Evolutionary conservation across 2,329 filamentous ascomycete genomes (phyloP), one percentile per base, ranked within the genome.

Genomic region (Curvularia spicifera): DNA sequence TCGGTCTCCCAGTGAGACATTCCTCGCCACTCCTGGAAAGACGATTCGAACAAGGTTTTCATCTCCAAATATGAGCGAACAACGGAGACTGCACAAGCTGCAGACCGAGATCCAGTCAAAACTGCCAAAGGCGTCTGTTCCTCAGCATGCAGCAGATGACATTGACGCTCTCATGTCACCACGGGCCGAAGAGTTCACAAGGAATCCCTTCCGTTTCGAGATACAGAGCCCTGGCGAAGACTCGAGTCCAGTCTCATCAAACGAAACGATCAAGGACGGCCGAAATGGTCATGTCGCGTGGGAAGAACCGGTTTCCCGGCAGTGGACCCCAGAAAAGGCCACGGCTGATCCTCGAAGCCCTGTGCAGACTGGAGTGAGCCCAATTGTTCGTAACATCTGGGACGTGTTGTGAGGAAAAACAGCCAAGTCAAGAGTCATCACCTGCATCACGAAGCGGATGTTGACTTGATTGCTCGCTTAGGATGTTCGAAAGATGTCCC

Each of bases 371-470:
- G 90, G 90, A 39, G 89, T 90, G 73, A 87, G 86, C 57, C 89
- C 90, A 3, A 93, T 94, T 60, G 86, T 88, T 51, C 83, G 90
- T 56, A 93, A 89, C 57, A 94, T 94, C 69, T 89, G 91, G 73
- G 90, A 93, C 70, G 81, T 92, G 51, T 80, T 93, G 76, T 93
- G 82, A 83, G 61, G 24, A 13, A 48, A 55, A 40, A 44, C 20
- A 39, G 49, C 22, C 31, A 28, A 22, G 18, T 24, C 29, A 26
- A 57, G 42, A 47, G 15, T 37, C n/a, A 40, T 56, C 33, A 13
- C 22, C 33, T 18, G 37, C 33, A 42, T 29, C 43, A 22, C 51
- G 22, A 10, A 44, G 10, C 47, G 37, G 47, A 33, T 15, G 12
- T 12, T 28, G 10, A 15, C 33, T 44, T 18, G 18, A 33, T 24